Percentiles rank a stretch among this genome's conserved stretches.
phyloP scores from a whole-genome alignment of 1,139 yeast genomes.

The Blastobotrys malaysiensis region DNA sequence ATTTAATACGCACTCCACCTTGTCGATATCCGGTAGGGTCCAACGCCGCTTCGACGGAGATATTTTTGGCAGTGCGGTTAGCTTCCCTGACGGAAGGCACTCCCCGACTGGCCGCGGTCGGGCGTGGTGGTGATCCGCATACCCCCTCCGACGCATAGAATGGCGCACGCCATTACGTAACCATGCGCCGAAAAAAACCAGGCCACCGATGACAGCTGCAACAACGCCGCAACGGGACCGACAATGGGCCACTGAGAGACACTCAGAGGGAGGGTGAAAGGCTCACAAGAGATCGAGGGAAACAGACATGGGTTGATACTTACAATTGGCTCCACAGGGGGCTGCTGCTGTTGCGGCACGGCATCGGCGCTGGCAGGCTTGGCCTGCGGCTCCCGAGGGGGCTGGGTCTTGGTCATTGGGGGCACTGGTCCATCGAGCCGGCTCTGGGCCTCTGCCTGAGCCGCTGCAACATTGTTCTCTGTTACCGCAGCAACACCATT shows the following conservation, averaged over 20 bases:
- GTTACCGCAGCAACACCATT: background rate
- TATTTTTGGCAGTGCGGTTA: background rate
- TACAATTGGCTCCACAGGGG: background rate
- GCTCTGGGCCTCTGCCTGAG: background rate
- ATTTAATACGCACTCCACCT: no score
- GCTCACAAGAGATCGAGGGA: no score
- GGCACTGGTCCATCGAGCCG: background rate
- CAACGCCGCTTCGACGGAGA: no score
- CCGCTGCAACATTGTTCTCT: background rate
- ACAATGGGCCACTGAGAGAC: no score
- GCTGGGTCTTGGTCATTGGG: no score
- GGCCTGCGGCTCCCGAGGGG: background rate
- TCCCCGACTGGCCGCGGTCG: background rate
- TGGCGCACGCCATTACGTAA: background rate
- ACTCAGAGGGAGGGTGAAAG: background rate
- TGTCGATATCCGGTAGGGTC: no score
- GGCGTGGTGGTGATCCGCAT: background rate
- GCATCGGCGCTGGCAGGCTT: background rate
- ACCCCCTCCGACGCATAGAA: background rate
- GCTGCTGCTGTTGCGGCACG: background rate
- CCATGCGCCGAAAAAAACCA: background rate
- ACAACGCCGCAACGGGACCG: background rate
- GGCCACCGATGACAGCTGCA: background rate
- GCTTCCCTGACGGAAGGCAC: background rate
- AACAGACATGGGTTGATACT: background rate